A percentile compares a stretch with the other conserved stretches of the same genome.
These are phyloP conservation scores for Panaeolus cyanescens DNA, from an alignment of 768 basidiomycete species.

Conservation along the genomic window DNA sequence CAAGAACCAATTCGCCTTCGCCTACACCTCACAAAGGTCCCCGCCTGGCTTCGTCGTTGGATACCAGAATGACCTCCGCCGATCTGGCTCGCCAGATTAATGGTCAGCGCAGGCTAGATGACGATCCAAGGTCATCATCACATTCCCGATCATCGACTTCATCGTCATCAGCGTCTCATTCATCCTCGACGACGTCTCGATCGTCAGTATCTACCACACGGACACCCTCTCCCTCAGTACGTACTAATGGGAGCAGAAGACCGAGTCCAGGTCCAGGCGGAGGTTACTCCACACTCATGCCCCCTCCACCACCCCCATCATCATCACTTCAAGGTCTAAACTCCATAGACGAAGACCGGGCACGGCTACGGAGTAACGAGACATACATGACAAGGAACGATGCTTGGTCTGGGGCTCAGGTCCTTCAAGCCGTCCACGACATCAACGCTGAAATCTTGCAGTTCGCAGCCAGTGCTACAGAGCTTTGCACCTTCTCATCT, in stretches of 20 bases:
- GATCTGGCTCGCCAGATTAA: slow-evolving; percentile 25
- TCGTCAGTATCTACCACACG: slow-evolving; percentile 5
- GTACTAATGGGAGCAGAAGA: slow-evolving; percentile 11
- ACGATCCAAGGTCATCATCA: slow-evolving; percentile 16
- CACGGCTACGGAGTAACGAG: slow-evolving; percentile 60
- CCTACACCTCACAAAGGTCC: slow-evolving; percentile 10
- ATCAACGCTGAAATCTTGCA: slow-evolving; percentile 83
- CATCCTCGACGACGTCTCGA: slow-evolving; percentile 15
- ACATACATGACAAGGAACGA: slow-evolving; percentile 75
- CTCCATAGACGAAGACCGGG: slow-evolving; percentile 46
- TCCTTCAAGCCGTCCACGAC: slow-evolving; percentile 78
- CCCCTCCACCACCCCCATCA: slow-evolving; percentile 19
- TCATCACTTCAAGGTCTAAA: slow-evolving; percentile 25
- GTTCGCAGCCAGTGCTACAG: slow-evolving; percentile 74
- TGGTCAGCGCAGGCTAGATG: slow-evolving; percentile 17
- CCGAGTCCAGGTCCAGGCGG: neutral
- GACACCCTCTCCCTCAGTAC: neutral
- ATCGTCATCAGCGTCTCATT: slow-evolving; percentile 13
- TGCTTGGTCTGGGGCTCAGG: slow-evolving; percentile 74
- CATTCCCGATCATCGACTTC: slow-evolving; percentile 14
- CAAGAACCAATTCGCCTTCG: slow-evolving; percentile 7
- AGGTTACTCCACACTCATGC: neutral
- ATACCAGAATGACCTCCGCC: slow-evolving; percentile 30
- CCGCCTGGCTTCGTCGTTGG: slow-evolving; percentile 23
- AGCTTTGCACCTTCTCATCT: slow-evolving; percentile 57